A percentile compares a stretch with the other conserved stretches of the same genome.
phyloP scores from a whole-genome alignment of 306 rosid species.

The Psophocarpus tetragonolobus region DNA sequence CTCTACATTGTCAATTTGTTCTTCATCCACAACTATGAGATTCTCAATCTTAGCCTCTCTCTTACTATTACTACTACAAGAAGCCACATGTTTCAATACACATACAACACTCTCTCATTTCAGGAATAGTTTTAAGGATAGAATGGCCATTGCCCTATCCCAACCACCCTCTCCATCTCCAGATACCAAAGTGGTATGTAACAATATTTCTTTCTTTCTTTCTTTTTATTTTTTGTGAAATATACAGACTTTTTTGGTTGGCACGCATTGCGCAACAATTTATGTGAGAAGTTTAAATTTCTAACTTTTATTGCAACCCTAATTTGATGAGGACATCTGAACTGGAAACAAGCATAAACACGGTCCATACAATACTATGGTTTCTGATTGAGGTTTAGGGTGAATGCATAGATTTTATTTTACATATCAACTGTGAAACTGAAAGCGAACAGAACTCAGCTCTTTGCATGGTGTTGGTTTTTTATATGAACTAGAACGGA shows the following conservation, averaged over 20 bases:
- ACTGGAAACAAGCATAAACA: too few species aligned
- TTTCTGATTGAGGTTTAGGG: not conserved
- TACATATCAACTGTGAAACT: not conserved
- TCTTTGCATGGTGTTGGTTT: not conserved
- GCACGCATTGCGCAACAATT: too few species aligned
- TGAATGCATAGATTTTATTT: not conserved
- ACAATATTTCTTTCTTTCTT: not conserved
- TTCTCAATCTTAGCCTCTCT: slow-evolving; percentile 23
- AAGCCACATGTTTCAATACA: slow-evolving; percentile 28
- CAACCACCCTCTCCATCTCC: slow-evolving; percentile 2
- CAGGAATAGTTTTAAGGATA: slow-evolving; percentile 11
- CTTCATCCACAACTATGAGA: slow-evolving; percentile 21
- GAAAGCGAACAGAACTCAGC: not conserved
- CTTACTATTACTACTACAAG: slow-evolving; percentile 11
- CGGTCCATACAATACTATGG: not conserved
- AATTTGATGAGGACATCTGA: too few species aligned
- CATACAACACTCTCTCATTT: slow-evolving; percentile 21
- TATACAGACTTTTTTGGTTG: too few species aligned
- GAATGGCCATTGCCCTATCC: not conserved
- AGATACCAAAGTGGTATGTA: not conserved
- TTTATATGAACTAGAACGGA: slow-evolving; percentile 16
- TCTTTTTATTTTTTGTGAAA: not conserved
- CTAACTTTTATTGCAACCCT: too few species aligned
- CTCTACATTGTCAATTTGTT: not conserved
- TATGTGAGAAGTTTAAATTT: too few species aligned